Evolutionary conservation across 495 filamentous ascomycete genomes (phyloP).

Genomic region (Aspergillus mulundensis): DNA sequence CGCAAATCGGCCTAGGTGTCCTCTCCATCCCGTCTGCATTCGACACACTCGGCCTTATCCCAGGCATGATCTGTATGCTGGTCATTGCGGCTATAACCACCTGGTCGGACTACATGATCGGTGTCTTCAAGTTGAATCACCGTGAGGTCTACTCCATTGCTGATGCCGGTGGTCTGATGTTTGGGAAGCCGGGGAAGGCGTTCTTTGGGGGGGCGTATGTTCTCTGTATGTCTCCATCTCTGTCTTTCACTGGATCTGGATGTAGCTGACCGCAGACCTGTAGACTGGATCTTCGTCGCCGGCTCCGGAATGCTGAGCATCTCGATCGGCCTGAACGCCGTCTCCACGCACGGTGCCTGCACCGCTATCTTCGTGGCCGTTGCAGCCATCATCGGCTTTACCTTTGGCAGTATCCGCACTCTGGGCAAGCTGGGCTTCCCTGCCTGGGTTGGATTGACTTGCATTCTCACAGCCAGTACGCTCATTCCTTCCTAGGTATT

Average conservation of each 20-base stretch:
- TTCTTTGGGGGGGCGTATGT: slow-evolving; percentile 54
- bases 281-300: slow-evolving; percentile 44
- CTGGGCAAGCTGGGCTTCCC: slow-evolving; percentile 36
- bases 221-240: slow-evolving; percentile 25
- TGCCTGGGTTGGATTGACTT: slow-evolving; percentile 35
- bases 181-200: slow-evolving; percentile 57
- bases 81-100: slow-evolving; percentile 58
- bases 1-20: slow-evolving; percentile 56
- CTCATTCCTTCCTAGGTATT: too few species aligned
- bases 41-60: slow-evolving; percentile 57
- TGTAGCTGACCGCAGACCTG: too few species aligned
- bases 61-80: slow-evolving; percentile 47
- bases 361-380: slow-evolving; percentile 46
- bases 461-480: slow-evolving; percentile 37
- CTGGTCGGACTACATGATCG: slow-evolving; percentile 71
- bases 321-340: slow-evolving; percentile 62
- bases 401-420: slow-evolving; percentile 34
- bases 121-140: slow-evolving; percentile 64
- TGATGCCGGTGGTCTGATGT: slow-evolving; percentile 62
- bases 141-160: slow-evolving; percentile 64
- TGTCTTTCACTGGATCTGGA: too few species aligned
- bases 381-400: slow-evolving; percentile 30
- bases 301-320: slow-evolving; percentile 56
- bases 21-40: slow-evolving; percentile 59
- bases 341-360: slow-evolving; percentile 61